Evolutionary conservation across 805 yeast species (phyloP).

Genomic region (Kregervanrija fluxuum): DNA sequence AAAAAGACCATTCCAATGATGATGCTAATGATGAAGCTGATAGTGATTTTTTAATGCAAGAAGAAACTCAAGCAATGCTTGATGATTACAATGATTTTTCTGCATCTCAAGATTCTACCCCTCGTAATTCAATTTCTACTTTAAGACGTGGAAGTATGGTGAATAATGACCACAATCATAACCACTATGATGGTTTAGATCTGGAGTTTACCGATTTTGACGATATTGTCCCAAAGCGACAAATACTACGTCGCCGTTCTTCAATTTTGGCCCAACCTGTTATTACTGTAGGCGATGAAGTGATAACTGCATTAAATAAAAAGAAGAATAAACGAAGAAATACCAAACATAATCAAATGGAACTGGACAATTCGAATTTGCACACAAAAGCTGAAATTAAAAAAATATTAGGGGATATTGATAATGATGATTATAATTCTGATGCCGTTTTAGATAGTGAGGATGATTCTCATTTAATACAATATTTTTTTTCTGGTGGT

Average conservation of each 20-base stretch:
- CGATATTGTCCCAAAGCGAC: slow-evolving; percentile 14
- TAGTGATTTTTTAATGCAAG: slow-evolving; percentile 27
- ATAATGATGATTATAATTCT: slow-evolving; percentile 4
- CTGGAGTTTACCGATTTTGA: slow-evolving; percentile 15
- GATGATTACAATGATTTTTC: slow-evolving; percentile 30
- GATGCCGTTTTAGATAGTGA: slow-evolving; percentile 12
- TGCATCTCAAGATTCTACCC: slow-evolving; percentile 21
- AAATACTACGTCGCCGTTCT: slow-evolving; percentile 27
- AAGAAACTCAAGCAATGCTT: slow-evolving; percentile 37
- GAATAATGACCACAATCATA: slow-evolving; percentile 30
- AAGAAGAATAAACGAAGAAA: slow-evolving; percentile 3
- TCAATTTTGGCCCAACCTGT: slow-evolving; percentile 38
- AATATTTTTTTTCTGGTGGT: slow-evolving; percentile 51
- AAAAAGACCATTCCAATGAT: slow-evolving; percentile 7
- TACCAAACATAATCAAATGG: not conserved
- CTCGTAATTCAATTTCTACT: slow-evolving; percentile 21
- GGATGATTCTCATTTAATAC: slow-evolving; percentile 64
- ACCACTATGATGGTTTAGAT: slow-evolving; percentile 26
- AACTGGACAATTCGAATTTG: not conserved
- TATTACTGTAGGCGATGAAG: slow-evolving; percentile 20
- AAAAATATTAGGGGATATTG: slow-evolving; percentile 10
- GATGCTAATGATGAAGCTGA: slow-evolving; percentile 17
- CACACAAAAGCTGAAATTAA: slow-evolving; percentile 22
- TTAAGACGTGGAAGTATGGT: slow-evolving; percentile 13
- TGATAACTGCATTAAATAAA: slow-evolving; percentile 1